Conservation (phyloP, 306 rosid species). For the Casuarina glauca region DNA sequence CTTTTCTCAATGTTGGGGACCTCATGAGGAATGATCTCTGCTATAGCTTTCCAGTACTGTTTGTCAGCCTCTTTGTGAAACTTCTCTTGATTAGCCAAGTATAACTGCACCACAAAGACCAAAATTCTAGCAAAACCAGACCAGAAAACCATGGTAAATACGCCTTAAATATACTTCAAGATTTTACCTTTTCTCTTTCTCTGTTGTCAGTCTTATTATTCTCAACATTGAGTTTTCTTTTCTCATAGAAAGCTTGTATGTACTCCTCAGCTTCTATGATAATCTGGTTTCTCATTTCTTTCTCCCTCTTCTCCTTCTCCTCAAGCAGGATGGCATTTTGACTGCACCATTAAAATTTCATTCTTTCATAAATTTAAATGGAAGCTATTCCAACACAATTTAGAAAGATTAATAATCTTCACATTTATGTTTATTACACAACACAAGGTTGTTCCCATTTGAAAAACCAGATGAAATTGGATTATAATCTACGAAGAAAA, state of each 20-base stretch:
- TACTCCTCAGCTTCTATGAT: constrained; percentile 95
- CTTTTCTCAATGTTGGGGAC: constrained; percentile 93
- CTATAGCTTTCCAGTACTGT: constrained; percentile 92
- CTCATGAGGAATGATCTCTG: constrained; percentile 93
- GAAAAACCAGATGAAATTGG: neutral
- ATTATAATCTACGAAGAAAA: neutral
- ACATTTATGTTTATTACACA: neutral
- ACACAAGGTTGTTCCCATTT: neutral
- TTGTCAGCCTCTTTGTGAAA: constrained; percentile 98
- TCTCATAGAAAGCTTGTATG: constrained; percentile 78
- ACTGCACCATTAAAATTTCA: constrained; percentile 46
- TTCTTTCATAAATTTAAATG: constrained; percentile 19
- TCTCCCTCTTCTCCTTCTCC: constrained; percentile 94
- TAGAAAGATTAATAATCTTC: constrained; percentile 14
- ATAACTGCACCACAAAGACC: constrained; percentile 50
- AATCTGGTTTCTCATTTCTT: constrained; percentile 83
- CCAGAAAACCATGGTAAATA: neutral
- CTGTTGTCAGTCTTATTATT: constrained; percentile 79
- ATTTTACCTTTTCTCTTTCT: constrained; percentile 88
- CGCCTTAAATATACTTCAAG: constrained; percentile 6
- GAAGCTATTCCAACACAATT: constrained; percentile 21
- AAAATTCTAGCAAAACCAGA: constrained; percentile 7
- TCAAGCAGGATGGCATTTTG: constrained; percentile 82
- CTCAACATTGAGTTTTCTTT: constrained; percentile 91
- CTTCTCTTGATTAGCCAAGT: constrained; percentile 81